Base-by-base conservation (phyloP, 768 basidiomycete species). In the Macrolepiota fuliginosa region DNA sequence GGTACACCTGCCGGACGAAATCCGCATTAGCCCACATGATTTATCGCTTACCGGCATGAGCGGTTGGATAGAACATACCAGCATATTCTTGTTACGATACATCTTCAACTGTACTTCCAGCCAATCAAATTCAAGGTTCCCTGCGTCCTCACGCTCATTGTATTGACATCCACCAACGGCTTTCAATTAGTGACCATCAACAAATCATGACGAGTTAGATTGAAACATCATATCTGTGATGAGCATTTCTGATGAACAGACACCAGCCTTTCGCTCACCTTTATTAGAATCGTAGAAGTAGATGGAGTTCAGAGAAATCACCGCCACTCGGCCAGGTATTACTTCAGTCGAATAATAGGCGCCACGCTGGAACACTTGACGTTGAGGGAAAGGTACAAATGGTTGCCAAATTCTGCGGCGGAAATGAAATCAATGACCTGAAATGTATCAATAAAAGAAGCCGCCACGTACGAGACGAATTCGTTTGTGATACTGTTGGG, bases 261-360 rank as follows among this genome's bases (percentile, higher is more conserved):
- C 42, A 45, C 4, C 5, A 36, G 17, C 37, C 50, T 19, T 36
- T 24, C 22, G 32, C 56, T 58, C 56, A 89, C 92, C 89, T 77
- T 91, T 91, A 73, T 95, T 95, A 13, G 90, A 87, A 71, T 92
- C 90, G 72, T 90, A 96, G 76, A 92, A 95, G 75, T 92, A 96
- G 76, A 96, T 83, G 0, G 94, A 94, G 73, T 95, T 97, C 55
- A 96, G 77, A 65, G 89, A 90, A 69, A 97, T 87, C 53, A 88
- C 90, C 11, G 91, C 92, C 40, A 95, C 67, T 59, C 84, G 68
- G 63, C 87, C 80, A 0, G 91, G 89, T 32, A 96, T 84, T 45
- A 96, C 89, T 67, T 95, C 93, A 39, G 83, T 78, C 2, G 90
- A 81, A 68, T 80, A 96, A 74, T 96, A 96, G 19, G 88, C 92